Percentiles rank a stretch among this genome's conserved stretches.
These are phyloP conservation scores for Pestalotiopsis sp. DNA, from an alignment of 2,329 filamentous ascomycete species.

Conservation along the genomic window DNA sequence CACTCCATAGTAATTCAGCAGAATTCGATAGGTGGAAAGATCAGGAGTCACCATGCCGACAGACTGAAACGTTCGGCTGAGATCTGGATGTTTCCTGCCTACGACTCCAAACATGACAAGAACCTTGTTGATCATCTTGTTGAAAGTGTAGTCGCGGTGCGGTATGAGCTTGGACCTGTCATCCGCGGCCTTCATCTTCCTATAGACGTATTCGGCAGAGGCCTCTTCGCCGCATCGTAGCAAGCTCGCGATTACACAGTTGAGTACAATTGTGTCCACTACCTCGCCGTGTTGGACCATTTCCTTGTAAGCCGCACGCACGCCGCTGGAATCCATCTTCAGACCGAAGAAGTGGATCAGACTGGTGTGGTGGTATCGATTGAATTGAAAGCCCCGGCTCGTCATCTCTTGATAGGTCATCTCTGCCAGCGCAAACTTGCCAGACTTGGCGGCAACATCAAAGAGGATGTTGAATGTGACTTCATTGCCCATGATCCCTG, in stretches of 20 bases:
- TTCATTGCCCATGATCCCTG: conserved; percentile 65
- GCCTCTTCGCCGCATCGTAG: conserved; percentile 74
- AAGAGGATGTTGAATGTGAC: conserved; percentile 96
- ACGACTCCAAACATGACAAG: conserved; percentile 62
- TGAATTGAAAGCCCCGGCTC: conserved; percentile 66
- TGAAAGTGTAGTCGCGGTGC: conserved; percentile 47
- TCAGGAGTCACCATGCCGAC: conserved; percentile 71
- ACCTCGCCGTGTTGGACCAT: conserved; percentile 86
- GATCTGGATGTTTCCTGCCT: conserved; percentile 55
- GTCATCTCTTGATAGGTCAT: conserved; percentile 84
- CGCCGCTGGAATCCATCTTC: conserved; percentile 69
- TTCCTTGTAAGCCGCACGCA: conserved; percentile 77
- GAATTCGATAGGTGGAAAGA: conserved; percentile 75
- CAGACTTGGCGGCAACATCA: conserved; percentile 82
- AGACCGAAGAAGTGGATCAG: conserved; percentile 85
- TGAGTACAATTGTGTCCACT: conserved; percentile 84
- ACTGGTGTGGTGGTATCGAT: conserved; percentile 80
- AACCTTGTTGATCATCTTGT: conserved; percentile 54
- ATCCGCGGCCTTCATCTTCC: conserved; percentile 75
- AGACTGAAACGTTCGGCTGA: conserved; percentile 60
- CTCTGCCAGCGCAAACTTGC: conserved; percentile 82
- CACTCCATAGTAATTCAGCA: conserved; percentile 75
- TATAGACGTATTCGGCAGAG: conserved; percentile 80
- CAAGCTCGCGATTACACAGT: conserved; percentile 81
- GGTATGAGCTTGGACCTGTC: conserved; percentile 40